phyloP scores from a whole-genome alignment of 2,329 filamentous ascomycete genomes.

The Dendryphion nanum region DNA sequence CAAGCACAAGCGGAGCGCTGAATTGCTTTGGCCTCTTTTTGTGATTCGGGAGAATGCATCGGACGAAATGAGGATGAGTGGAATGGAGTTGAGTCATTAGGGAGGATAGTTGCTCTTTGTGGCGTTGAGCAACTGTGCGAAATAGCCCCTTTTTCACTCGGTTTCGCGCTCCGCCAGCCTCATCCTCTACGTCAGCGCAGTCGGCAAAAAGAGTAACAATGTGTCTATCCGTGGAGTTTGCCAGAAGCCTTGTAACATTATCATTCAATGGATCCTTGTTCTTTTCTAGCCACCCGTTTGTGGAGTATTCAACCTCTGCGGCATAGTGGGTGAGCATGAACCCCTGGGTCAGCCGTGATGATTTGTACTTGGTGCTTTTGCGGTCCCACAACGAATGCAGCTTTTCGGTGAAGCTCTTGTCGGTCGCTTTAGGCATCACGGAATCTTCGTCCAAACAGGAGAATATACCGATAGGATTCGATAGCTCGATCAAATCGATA shows the following conservation, averaged over 20 bases:
- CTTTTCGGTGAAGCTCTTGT: constrained; percentile 96
- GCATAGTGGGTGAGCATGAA: constrained; percentile 98
- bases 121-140: constrained; percentile 90
- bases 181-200: constrained; percentile 80
- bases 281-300: constrained; percentile 93
- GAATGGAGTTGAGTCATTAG: constrained; percentile 92
- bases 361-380: constrained; percentile 89
- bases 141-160: constrained; percentile 97
- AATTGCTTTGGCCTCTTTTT: constrained; percentile 96
- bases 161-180: constrained; percentile 64
- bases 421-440: constrained; percentile 98
- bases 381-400: constrained; percentile 96
- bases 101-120: constrained; percentile 97
- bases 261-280: constrained; percentile 99
- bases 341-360: constrained; percentile 82
- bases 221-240: constrained; percentile 77
- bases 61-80: constrained; percentile 96
- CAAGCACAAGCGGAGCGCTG: constrained; percentile 85
- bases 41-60: constrained; percentile 96
- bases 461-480: constrained; percentile 98
- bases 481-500: constrained; percentile 92
- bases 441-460: constrained; percentile 97
- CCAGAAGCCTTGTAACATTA: constrained; percentile 87
- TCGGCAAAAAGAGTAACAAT: constrained; percentile 83
- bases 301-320: constrained; percentile 95